Base-by-base conservation (phyloP, 352 stramenopile genomes). In the Phytopythium vexans region DNA sequence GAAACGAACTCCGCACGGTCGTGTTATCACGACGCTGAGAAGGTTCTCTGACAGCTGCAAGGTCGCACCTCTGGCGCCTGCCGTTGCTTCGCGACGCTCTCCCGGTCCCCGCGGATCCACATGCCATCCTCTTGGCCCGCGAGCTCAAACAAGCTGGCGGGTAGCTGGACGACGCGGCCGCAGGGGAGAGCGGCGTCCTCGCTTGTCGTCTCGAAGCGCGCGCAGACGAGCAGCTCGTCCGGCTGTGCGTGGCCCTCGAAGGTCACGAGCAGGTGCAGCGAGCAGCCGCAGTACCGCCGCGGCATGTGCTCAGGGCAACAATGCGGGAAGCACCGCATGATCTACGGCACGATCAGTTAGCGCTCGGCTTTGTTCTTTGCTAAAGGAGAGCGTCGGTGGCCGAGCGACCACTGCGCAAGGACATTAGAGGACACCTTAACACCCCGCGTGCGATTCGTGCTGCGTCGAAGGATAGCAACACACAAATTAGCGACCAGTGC, bases 261-360 rank as follows among this genome's bases (percentile, higher is more conserved):
- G n/a, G 56, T 66, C 41, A 70, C 60, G 33, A 64, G 52, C 0
- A 78, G 8, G 41, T 80, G 62, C 10, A 82, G 40, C 6, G 68
- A 73, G 10, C 54, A 64, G 21, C 72, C 72, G 48, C 68, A 78
- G 59, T 78, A 82, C 53, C 68, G 74, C 3, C 68, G 68, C 33
- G 61, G 48, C 0, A 72, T 47, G 49, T 78, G 66, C 16, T 70
- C 63, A 8, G 68, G 68, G 42, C 72, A 77, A 52, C 68, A 82
- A 41, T 82, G 68, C 2, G 72, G 68, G 54, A 82, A 82, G 50
- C 72, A 82, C 3, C 67, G 58, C 39, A 75, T 21, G 10, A 72
- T 50, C 66, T 75, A 34, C 14, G 44, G 40, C 35, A 27, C 1
- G 7, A 34, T 3, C 46, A 43, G 54, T 31, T 45, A 27, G 21